Conservation (phyloP, 352 stramenopile species). For the Phytophthora pistaciae region DNA sequence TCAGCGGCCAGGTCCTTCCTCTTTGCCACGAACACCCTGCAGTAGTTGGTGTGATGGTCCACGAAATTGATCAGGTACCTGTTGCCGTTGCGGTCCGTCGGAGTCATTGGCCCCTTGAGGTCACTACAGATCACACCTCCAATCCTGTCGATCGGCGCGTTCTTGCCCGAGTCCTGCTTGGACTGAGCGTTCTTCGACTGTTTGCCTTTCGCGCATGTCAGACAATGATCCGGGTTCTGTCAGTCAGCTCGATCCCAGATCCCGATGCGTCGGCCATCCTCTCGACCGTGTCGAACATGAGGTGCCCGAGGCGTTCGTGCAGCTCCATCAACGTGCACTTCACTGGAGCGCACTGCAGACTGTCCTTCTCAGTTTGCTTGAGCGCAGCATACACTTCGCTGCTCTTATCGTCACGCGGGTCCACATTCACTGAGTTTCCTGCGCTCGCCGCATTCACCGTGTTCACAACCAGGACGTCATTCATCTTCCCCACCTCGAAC, state of each 20-base stretch:
- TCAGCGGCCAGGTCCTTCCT: neutral
- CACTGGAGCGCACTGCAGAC: neutral
- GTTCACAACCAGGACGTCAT: neutral
- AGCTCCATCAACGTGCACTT: neutral
- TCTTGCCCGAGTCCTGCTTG: neutral
- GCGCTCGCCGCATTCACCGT: neutral
- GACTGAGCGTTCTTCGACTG: neutral
- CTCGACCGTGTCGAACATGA: slow-evolving; percentile 1
- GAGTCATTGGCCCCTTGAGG: slow-evolving; percentile 3
- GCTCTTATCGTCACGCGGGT: neutral
- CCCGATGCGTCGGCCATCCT: neutral
- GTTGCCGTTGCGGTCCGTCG: neutral
- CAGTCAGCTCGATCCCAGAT: slow-evolving; percentile 1
- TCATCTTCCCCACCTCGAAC: neutral
- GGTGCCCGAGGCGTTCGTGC: neutral
- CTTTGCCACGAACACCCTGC: neutral
- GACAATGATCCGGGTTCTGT: neutral
- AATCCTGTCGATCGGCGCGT: slow-evolving; percentile 1
- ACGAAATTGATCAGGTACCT: neutral
- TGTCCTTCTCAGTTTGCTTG: neutral
- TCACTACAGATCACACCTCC: neutral
- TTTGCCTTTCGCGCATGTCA: neutral
- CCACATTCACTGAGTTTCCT: neutral
- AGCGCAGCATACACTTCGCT: neutral
- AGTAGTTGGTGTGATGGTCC: neutral